Base-by-base conservation (phyloP, 257 asterid species). In the Nicotiana otophora region DNA sequence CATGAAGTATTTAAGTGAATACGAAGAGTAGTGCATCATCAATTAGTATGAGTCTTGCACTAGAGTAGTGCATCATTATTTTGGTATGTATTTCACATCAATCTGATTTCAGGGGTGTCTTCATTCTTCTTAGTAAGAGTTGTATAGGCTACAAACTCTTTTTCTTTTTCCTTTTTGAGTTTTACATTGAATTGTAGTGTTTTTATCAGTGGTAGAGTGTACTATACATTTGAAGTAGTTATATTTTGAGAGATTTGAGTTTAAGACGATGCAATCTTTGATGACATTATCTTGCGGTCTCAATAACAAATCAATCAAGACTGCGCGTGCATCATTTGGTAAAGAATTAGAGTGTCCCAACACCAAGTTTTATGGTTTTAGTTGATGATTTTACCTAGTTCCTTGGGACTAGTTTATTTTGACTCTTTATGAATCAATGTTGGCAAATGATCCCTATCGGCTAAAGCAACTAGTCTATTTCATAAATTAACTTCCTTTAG, bases 21-120 rank as follows among this genome's bases (percentile, higher is more conserved):
- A 20, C 78, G 23, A 20, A 12, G 78, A 42, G 34, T 20, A 39
- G 58, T 4, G n/a, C 1, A 23, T n/a, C 57, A 39, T 19, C 57
- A n/a, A 48, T 69, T 39, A 39, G 77, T 39, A 36, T 39, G 57
- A 69, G 57, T 69, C 3, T 39, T 4, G 1, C 77, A 34, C 55
- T 69, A 69, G 10, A 36, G 57, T 69, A 69, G 19, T 39, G 33
- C 5, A 1, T 70, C 78, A 70, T 10, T 42, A 54, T 70, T 70
- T 70, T 70, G 7, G 60, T 42, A 20, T 28, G 46, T 42, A 20
- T 42, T 42, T 70, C 36, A 20, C 78, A 70, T 70, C 60, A 70
- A 70, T 70, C 78, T 42, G 78, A 20, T 39, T 70, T 70, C 60
- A 70, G 46, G 78, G n/a, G 58, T 42, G 20, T 42, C 78, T 70